These are phyloP conservation scores for Coprinellus aureogranulatus DNA, from an alignment of 768 basidiomycete species.

Conservation along the genomic window DNA sequence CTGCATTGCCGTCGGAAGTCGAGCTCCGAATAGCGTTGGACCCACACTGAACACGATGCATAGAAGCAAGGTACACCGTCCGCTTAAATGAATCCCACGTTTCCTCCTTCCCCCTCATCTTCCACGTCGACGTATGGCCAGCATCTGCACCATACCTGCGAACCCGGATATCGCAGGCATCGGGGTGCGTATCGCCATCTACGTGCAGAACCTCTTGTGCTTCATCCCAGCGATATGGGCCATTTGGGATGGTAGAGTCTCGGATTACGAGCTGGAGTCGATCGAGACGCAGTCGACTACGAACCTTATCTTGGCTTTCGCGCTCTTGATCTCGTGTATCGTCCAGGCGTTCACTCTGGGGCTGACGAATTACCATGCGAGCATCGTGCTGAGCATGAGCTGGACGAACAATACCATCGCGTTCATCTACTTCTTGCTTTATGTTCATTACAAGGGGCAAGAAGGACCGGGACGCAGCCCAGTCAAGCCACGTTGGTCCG, in stretches of 20 bases:
- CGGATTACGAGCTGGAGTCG: background rate
- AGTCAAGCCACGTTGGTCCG: background rate
- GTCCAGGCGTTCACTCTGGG: slow-evolving; percentile 16
- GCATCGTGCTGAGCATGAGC: slow-evolving; percentile 23
- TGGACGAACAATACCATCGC: slow-evolving; percentile 27
- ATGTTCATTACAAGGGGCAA: slow-evolving; percentile 4
- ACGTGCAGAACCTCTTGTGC: background rate
- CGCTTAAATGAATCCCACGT: too few relatives aligned
- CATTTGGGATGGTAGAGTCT: slow-evolving; percentile 4
- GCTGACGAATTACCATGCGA: slow-evolving; percentile 21
- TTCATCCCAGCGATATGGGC: slow-evolving; percentile 2
- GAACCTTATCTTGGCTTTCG: slow-evolving; percentile 17
- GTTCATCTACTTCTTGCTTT: slow-evolving; percentile 10
- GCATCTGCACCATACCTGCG: too few relatives aligned
- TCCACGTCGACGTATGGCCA: too few relatives aligned
- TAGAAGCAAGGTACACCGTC: too few relatives aligned
- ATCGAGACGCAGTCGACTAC: slow-evolving; percentile 8
- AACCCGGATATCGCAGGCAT: too few relatives aligned
- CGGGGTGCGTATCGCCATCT: background rate
- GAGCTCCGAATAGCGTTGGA: too few relatives aligned
- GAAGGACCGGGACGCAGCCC: background rate
- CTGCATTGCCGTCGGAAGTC: too few relatives aligned
- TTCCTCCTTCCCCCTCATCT: too few relatives aligned
- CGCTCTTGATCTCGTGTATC: slow-evolving; percentile 22
- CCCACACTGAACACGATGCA: too few relatives aligned